These are phyloP conservation scores for Oehlia diaphana DNA, from an alignment of 192 early-diverging fungal genomes.

Conservation along the genomic window DNA sequence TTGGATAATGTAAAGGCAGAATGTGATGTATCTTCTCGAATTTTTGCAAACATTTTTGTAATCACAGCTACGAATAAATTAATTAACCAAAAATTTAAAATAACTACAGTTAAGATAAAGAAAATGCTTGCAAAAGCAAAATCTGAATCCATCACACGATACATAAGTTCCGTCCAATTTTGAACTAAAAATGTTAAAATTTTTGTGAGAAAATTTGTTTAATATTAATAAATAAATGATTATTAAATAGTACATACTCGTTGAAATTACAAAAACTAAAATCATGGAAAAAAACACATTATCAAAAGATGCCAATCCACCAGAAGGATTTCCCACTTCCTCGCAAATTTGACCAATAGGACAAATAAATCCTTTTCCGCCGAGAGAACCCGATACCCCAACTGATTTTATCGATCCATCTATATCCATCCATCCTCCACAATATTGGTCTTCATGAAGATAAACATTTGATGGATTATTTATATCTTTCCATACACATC, in stretches of 20 bases:
- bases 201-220: neutral
- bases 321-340: constrained; percentile 44
- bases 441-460: constrained; percentile 28
- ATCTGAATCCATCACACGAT: constrained; percentile 60
- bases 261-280: constrained; percentile 55
- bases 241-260: constrained; percentile 37
- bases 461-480: neutral
- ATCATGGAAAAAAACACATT: constrained; percentile 55
- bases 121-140: constrained; percentile 50
- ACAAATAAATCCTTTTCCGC: constrained; percentile 57
- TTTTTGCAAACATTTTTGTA: constrained; percentile 65
- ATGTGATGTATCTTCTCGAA: constrained; percentile 58
- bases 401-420: constrained; percentile 1
- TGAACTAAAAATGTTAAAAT: constrained; percentile 38
- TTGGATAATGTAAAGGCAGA: constrained; percentile 57
- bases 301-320: constrained; percentile 52
- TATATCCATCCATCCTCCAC: constrained; percentile 36
- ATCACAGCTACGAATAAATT: constrained; percentile 69
- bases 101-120: constrained; percentile 55
- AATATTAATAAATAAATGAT: neutral
- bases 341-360: constrained; percentile 44
- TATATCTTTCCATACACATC: constrained; percentile 48
- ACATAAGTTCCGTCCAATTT: constrained; percentile 64
- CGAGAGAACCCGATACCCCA: constrained; percentile 8
- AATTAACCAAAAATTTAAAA: constrained; percentile 67